Conservation (phyloP, 495 filamentous ascomycete species). For the Penicillium longicatenatum region DNA sequence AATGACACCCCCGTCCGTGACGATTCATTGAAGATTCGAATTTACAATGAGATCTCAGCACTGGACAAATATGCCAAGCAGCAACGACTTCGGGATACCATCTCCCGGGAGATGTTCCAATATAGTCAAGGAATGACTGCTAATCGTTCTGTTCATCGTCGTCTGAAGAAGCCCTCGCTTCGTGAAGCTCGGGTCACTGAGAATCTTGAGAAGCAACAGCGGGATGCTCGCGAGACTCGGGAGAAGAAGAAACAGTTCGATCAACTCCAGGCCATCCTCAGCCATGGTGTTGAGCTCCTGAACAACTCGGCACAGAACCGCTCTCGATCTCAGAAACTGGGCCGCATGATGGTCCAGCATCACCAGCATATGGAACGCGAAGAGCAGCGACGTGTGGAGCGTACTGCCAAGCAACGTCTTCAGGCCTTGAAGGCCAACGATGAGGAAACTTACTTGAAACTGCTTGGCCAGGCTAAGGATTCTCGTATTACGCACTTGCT, state of each 20-base stretch:
- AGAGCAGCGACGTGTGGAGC: constrained; percentile 95
- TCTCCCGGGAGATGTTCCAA: constrained; percentile 86
- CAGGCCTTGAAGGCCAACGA: constrained; percentile 98
- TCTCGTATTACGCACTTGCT: constrained; percentile 97
- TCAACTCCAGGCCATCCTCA: constrained; percentile 73
- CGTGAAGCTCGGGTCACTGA: constrained; percentile 97
- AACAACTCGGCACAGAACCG: constrained; percentile 56
- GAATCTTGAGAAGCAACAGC: constrained; percentile 97
- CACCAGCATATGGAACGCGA: constrained; percentile 98
- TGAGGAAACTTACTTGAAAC: constrained; percentile 95
- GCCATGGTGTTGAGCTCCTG: constrained; percentile 67
- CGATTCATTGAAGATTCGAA: constrained; percentile 82
- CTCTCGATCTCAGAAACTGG: constrained; percentile 76
- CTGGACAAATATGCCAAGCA: constrained; percentile 83
- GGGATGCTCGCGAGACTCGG: constrained; percentile 87
- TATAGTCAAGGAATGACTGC: constrained; percentile 95
- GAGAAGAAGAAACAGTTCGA: constrained; percentile 97
- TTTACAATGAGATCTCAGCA: constrained; percentile 90
- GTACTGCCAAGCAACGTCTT: constrained; percentile 98
- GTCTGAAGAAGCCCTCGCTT: constrained; percentile 94
- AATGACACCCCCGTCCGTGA: constrained; percentile 71
- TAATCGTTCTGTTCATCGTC: constrained; percentile 82
- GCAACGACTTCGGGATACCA: constrained; percentile 76
- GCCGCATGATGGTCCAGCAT: constrained; percentile 80
- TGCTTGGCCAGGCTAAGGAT: constrained; percentile 97